Evolutionary conservation across 148 eudicot genomes (phyloP), one percentile per base, ranked within the genome.

Genomic region (Diospyros kaki): DNA sequence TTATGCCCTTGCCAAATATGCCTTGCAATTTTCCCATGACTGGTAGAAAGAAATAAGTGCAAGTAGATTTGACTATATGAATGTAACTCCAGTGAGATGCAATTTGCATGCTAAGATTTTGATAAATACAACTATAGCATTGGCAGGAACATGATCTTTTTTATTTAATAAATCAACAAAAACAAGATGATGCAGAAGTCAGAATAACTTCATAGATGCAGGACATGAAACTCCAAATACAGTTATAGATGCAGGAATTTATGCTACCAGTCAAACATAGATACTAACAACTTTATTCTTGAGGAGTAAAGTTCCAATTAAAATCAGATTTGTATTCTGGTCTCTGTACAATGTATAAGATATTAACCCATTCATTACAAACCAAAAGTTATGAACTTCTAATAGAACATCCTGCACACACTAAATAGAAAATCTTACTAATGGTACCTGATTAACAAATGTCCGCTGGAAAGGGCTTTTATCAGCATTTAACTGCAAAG

Each of bases 401-500:
- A 53, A 69, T 62, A 56, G 52, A 69, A 68, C 44, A 52, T 48
- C 59, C 44, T 4, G 43, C n/a, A 58, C 11, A 9, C 14, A 12
- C 42, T 5, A 53, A 1, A 44, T 15, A 72, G 64, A 46, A 71
- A 44, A 12, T 59, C 41, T 44, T 40, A 51, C 38, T 6, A 55
- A 38, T 5, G 58, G 70, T 90, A 95, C 99, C 99, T 95, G 99
- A 73, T 93, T 91, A 69, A 91, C 99, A 82, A 95, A 95, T 71
- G 97, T 93, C 69, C 97, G 84, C 77, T 93, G 99, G 75, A 95
- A 93, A 74, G 99, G 99, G 77, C 99, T 95, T 82, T 90, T 95
- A 56, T 93, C 99, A 77, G 84, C 90, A 86, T 95, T 95, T 80
- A 95, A 89, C 99, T 95, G 96, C 89, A 73, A 82, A 76, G 70